Evolutionary conservation across 2,329 filamentous ascomycete genomes (phyloP).

Genomic region (Tolypocladium endophyticum): DNA sequence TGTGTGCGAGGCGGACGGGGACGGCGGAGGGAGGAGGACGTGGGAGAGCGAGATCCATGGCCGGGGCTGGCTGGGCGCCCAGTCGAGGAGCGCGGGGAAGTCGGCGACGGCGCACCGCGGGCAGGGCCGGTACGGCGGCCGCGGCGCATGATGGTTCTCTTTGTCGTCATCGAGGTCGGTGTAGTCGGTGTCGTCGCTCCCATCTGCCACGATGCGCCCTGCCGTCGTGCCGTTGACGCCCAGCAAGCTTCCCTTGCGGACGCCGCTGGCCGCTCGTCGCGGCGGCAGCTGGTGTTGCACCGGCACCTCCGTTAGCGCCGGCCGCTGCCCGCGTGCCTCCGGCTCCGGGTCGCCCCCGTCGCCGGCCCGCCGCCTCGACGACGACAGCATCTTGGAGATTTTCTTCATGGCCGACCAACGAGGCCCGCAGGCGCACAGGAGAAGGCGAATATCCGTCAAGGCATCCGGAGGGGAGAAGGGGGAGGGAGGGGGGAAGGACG

Average conservation of each 20-base stretch:
- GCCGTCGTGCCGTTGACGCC: slow-evolving; percentile 8
- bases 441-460: background rate
- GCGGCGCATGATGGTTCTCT: background rate
- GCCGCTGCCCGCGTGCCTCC: slow-evolving; percentile 1
- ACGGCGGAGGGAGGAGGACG: slow-evolving; percentile 8
- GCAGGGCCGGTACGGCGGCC: slow-evolving; percentile 13
- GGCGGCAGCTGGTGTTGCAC: slow-evolving; percentile 24
- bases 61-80: slow-evolving; percentile 22
- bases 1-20: slow-evolving; percentile 9
- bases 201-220: slow-evolving; percentile 17
- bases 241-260: slow-evolving; percentile 2
- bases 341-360: slow-evolving; percentile 8
- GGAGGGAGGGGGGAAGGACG: background rate
- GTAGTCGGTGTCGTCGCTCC: slow-evolving; percentile 3
- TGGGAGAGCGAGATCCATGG: slow-evolving; percentile 26
- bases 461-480: background rate
- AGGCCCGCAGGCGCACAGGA: background rate
- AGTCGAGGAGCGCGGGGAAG: slow-evolving; percentile 24
- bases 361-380: slow-evolving; percentile 6
- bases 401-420: slow-evolving; percentile 19
- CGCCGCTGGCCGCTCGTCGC: slow-evolving; percentile 6
- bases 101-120: slow-evolving; percentile 22
- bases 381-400: slow-evolving; percentile 23
- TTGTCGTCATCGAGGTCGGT: background rate
- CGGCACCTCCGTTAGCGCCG: slow-evolving; percentile 8